Conservation (phyloP, 345 rosid species). For the Dipteronia dyeriana region DNA sequence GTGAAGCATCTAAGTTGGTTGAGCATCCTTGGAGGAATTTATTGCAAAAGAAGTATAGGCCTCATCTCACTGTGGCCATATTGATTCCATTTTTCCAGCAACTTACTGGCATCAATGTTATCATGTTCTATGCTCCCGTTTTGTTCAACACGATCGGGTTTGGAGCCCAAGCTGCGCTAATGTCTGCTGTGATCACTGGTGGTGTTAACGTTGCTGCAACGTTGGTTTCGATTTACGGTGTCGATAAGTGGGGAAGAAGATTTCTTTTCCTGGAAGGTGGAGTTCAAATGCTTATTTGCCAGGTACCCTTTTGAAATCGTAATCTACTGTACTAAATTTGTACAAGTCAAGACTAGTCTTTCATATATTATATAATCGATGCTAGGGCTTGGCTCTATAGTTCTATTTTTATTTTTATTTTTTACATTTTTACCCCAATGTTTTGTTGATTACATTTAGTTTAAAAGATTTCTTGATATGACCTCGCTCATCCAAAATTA, state of each 20-base stretch:
- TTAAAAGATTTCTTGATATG: too few species aligned
- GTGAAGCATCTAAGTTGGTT: conserved; percentile 67
- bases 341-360: too few species aligned
- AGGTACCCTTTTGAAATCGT: conserved; percentile 39
- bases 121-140: conserved; percentile 94
- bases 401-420: too few species aligned
- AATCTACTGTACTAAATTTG: too few species aligned
- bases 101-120: conserved; percentile 80
- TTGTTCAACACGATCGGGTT: conserved; percentile 81
- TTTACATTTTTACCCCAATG: too few species aligned
- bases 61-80: conserved; percentile 76
- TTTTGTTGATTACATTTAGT: too few species aligned
- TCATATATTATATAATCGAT: too few species aligned
- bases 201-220: conserved; percentile 67
- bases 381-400: too few species aligned
- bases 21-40: conserved; percentile 85
- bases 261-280: conserved; percentile 85
- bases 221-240: conserved; percentile 68
- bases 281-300: conserved; percentile 78
- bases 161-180: conserved; percentile 59
- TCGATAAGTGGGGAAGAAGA: conserved; percentile 89
- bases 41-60: conserved; percentile 78
- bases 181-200: conserved; percentile 86
- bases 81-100: conserved; percentile 86
- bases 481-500: too few species aligned